Percentiles rank a stretch among this genome's conserved stretches.
Conservation (phyloP, 176 grass and related monocot species). For the Oropetium thomaeum region DNA sequence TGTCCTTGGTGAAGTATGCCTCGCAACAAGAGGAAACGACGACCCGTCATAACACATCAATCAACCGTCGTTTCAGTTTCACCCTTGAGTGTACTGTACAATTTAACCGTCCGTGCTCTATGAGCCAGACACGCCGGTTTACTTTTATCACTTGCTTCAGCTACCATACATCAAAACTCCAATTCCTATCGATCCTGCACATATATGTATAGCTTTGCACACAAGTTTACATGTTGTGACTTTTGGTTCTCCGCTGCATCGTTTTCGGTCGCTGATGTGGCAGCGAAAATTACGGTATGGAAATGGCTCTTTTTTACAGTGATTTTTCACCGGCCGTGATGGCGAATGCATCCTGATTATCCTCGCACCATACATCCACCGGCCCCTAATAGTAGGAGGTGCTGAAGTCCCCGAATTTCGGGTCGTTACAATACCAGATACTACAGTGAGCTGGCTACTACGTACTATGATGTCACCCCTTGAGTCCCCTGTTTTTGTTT, state of each 20-base stretch:
- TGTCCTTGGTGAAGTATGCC: conserved; percentile 4
- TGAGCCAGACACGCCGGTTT: not conserved
- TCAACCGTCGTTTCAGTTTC: not conserved
- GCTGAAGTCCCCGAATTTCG: too few relatives aligned
- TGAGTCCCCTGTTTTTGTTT: not conserved
- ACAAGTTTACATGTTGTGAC: not conserved
- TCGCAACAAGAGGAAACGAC: conserved; percentile 10
- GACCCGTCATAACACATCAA: not conserved
- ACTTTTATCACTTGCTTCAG: not conserved
- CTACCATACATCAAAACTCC: too few relatives aligned
- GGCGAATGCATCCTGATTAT: not conserved
- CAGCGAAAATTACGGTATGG: not conserved
- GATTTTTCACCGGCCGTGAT: conserved; percentile 1
- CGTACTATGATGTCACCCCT: not conserved
- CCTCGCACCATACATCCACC: too few relatives aligned
- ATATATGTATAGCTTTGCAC: too few relatives aligned
- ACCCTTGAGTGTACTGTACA: not conserved
- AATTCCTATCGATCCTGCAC: too few relatives aligned
- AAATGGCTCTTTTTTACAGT: not conserved
- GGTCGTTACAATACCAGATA: too few relatives aligned
- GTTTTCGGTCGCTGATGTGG: too few relatives aligned
- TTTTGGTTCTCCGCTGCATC: not conserved
- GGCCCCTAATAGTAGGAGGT: too few relatives aligned
- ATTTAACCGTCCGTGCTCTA: not conserved
- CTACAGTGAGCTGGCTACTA: too few relatives aligned